Conservation (phyloP, 1,284 basidiomycete genomes). For the Ceratobasidium sp. region DNA sequence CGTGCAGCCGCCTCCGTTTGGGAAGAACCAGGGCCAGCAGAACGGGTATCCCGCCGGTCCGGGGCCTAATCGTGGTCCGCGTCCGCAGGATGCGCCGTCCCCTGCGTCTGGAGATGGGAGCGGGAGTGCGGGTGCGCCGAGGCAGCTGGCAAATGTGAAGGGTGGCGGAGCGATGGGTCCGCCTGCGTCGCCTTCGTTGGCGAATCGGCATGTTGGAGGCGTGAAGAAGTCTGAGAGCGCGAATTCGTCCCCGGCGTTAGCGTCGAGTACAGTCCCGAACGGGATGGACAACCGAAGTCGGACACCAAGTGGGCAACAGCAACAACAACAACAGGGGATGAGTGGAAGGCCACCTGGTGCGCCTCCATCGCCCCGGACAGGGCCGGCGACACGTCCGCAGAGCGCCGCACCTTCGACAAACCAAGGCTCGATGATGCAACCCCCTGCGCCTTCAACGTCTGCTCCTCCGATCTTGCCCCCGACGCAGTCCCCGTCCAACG, state of each 20-base stretch:
- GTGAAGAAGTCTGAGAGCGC: slow-evolving; percentile 40
- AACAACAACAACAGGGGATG: background rate
- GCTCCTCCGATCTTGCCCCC: slow-evolving; percentile 14
- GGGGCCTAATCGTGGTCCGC: background rate
- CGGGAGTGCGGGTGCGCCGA: background rate
- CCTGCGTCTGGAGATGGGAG: background rate
- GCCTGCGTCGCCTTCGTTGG: slow-evolving; percentile 21
- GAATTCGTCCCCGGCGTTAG: slow-evolving; percentile 5
- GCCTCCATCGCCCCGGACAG: slow-evolving; percentile 1
- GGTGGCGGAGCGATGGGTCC: slow-evolving; percentile 24
- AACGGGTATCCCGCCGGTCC: slow-evolving; percentile 6
- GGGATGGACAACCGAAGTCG: slow-evolving; percentile 35
- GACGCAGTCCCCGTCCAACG: slow-evolving; percentile 35
- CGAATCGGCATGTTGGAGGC: slow-evolving; percentile 17
- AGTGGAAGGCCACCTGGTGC: background rate
- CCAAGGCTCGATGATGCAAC: background rate
- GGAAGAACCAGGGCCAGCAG: background rate
- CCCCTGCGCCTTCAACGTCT: slow-evolving; percentile 7
- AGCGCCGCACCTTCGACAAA: slow-evolving; percentile 14
- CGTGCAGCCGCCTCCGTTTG: slow-evolving; percentile 34
- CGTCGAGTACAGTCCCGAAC: slow-evolving; percentile 21
- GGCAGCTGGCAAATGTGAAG: slow-evolving; percentile 35
- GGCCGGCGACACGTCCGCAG: slow-evolving; percentile 19
- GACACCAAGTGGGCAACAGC: background rate
- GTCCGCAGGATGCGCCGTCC: slow-evolving; percentile 9